A percentile compares a stretch with the other conserved stretches of the same genome.
phyloP scores from a whole-genome alignment of 306 rosid species.

The Fragaria vesca region DNA sequence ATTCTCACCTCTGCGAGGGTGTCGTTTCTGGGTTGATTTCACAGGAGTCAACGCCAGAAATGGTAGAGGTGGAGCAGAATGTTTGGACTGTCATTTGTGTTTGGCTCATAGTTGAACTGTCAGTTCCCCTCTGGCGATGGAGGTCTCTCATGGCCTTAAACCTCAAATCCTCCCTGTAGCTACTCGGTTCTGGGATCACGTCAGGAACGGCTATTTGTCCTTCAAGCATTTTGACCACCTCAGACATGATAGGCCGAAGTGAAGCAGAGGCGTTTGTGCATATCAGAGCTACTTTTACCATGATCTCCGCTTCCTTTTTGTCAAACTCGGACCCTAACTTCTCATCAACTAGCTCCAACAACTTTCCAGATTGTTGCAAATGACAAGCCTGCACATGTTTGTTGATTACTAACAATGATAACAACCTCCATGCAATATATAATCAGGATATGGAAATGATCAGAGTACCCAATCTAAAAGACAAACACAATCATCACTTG shows the following conservation, averaged over 20 bases:
- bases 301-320: constrained; percentile 48
- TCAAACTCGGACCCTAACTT: constrained; percentile 39
- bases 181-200: constrained; percentile 42
- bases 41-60: constrained; percentile 28
- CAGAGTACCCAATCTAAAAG: constrained; percentile 60
- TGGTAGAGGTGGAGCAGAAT: constrained; percentile 36
- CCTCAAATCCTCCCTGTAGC: constrained; percentile 50
- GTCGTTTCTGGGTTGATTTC: constrained; percentile 26
- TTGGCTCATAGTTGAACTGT: constrained; percentile 37
- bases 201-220: constrained; percentile 47
- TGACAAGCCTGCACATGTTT: constrained; percentile 55
- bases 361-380: constrained; percentile 43
- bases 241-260: constrained; percentile 67
- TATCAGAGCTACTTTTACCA: constrained; percentile 53
- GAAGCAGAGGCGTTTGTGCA: constrained; percentile 65
- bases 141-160: constrained; percentile 77
- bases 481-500: constrained; percentile 49
- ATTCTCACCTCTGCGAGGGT: constrained; percentile 10
- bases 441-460: background rate
- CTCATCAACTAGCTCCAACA: constrained; percentile 57
- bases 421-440: background rate
- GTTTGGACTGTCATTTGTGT: constrained; percentile 31
- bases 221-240: constrained; percentile 70
- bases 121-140: constrained; percentile 29
- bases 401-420: background rate